Evolutionary conservation across 495 filamentous ascomycete species (phyloP).

Genomic region (Tuber umbilicatum): DNA sequence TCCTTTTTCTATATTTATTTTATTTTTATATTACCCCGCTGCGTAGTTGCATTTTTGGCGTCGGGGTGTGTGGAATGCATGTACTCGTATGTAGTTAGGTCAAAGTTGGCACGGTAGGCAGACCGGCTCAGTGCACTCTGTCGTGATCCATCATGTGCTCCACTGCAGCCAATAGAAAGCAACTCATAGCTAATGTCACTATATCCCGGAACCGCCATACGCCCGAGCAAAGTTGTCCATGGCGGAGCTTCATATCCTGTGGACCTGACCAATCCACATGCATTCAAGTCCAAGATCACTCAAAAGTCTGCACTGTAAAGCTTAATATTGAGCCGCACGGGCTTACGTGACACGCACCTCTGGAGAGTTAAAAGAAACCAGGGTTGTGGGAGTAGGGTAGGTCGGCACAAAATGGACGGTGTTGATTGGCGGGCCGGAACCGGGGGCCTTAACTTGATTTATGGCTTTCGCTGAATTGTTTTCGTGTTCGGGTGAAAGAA

Average conservation of each 20-base stretch:
- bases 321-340: not conserved
- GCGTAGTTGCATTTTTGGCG: constrained; percentile 1
- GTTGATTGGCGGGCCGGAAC: not conserved
- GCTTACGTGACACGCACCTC: not conserved
- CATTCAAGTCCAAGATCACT: not conserved
- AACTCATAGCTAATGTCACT: not conserved
- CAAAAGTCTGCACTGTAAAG: not conserved
- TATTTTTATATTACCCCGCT: not conserved
- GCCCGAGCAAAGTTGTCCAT: not conserved
- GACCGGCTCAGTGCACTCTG: too few relatives aligned
- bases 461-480: not conserved
- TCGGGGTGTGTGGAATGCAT: not conserved
- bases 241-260: not conserved
- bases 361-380: not conserved
- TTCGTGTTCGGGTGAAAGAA: not conserved
- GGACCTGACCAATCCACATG: too few relatives aligned
- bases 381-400: not conserved
- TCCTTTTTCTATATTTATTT: not conserved
- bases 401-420: not conserved
- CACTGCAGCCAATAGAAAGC: not conserved
- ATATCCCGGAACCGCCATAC: not conserved
- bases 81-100: not conserved
- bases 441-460: not conserved
- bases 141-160: not conserved
- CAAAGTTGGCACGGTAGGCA: not conserved